Percentiles rank a stretch among this genome's conserved stretches.
phyloP scores from a whole-genome alignment of 345 rosid species.

The Aquilaria sinensis region DNA sequence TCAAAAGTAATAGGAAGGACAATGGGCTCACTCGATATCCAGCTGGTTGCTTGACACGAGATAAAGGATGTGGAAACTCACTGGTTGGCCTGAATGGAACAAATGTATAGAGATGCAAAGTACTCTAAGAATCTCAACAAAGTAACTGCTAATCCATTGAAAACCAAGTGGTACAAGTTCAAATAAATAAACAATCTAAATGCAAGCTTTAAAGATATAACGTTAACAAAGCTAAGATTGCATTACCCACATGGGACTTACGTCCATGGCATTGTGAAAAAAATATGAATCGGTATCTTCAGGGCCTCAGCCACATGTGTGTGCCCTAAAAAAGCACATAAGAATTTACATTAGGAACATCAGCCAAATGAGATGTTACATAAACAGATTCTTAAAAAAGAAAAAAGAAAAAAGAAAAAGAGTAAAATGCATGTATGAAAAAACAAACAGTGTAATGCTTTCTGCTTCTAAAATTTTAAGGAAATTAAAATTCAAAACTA shows the following conservation, averaged over 20 bases:
- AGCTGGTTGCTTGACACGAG: conserved; percentile 90
- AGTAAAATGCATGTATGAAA: not conserved
- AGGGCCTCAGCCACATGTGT: conserved; percentile 95
- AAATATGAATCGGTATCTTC: conserved; percentile 83
- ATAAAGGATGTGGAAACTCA: conserved; percentile 94
- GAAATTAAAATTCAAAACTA: not conserved
- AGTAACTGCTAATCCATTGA: conserved; percentile 12
- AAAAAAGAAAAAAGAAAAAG: conserved; percentile 2
- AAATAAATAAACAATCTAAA: not conserved
- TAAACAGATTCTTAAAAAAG: not conserved
- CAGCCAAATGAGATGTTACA: too few species aligned
- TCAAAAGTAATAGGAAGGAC: not conserved
- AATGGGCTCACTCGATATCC: conserved; percentile 71
- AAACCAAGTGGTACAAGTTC: conserved; percentile 19
- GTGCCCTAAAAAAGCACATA: conserved; percentile 52
- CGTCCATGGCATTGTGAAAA: conserved; percentile 99
- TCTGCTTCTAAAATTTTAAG: not conserved
- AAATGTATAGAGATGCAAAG: conserved; percentile 5
- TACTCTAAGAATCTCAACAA: conserved; percentile 6
- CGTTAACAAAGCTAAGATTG: conserved; percentile 27
- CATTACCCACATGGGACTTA: conserved; percentile 67
- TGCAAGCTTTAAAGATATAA: conserved; percentile 9
- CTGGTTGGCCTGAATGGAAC: conserved; percentile 60
- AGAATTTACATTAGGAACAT: not conserved
- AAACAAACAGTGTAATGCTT: not conserved